Evolutionary conservation across 805 yeast species (phyloP).

Genomic region (Yamadazyma phyllophila): DNA sequence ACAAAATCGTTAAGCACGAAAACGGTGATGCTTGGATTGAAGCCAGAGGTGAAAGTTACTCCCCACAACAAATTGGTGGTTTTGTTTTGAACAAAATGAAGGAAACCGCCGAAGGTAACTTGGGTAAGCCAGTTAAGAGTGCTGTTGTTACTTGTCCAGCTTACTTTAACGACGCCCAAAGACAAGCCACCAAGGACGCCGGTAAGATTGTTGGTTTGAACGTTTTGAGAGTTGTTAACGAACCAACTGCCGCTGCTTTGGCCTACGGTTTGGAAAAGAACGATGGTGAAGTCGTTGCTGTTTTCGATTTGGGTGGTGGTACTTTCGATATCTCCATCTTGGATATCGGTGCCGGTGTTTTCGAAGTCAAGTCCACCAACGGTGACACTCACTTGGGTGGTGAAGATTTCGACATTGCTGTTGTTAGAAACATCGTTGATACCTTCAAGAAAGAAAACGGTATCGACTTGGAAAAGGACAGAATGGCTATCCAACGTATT

Average conservation of each 20-base stretch:
- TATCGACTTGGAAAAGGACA: constrained; percentile 60
- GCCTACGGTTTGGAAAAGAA: constrained; percentile 91
- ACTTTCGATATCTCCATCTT: constrained; percentile 95
- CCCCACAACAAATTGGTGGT: constrained; percentile 96
- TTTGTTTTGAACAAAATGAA: constrained; percentile 93
- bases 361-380: constrained; percentile 95
- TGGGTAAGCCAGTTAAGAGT: constrained; percentile 82
- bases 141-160: constrained; percentile 93
- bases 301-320: constrained; percentile 98
- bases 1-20: constrained; percentile 82
- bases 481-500: constrained; percentile 81
- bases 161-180: constrained; percentile 85
- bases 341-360: constrained; percentile 96
- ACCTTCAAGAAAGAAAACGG: constrained; percentile 75
- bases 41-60: constrained; percentile 82
- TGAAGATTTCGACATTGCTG: constrained; percentile 85
- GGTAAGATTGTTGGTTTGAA: constrained; percentile 96
- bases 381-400: constrained; percentile 95
- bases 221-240: constrained; percentile 85
- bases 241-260: constrained; percentile 91
- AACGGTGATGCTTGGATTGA: constrained; percentile 97
- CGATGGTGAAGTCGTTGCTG: constrained; percentile 83
- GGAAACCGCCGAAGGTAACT: constrained; percentile 93
- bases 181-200: constrained; percentile 95
- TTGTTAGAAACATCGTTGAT: constrained; percentile 80